These are phyloP conservation scores for Acanthamoeba royreba DNA, from an alignment of 208 protist genomes.

Conservation along the genomic window DNA sequence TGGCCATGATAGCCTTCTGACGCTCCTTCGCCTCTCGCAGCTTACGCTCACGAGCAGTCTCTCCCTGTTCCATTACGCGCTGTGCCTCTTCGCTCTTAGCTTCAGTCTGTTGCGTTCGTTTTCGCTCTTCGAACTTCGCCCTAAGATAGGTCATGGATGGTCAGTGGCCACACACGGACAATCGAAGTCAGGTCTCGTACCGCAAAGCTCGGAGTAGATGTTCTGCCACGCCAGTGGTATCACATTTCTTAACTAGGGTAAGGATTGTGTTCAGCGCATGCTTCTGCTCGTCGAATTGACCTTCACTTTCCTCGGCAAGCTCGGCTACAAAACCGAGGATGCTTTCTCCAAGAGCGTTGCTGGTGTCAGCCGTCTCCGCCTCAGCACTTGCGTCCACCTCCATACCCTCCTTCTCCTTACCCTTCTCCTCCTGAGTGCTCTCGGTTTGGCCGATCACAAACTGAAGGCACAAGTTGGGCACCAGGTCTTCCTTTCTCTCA, in stretches of 20 bases:
- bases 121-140: too few relatives aligned
- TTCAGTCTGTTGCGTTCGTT: neutral
- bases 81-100: neutral
- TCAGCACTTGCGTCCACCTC: neutral
- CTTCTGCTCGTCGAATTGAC: neutral
- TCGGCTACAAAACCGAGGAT: neutral
- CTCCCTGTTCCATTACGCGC: neutral
- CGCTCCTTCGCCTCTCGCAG: neutral
- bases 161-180: too few relatives aligned
- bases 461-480: neutral
- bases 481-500: neutral
- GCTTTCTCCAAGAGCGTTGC: neutral
- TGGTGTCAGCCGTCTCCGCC: neutral
- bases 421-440: neutral
- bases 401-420: neutral
- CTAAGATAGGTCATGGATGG: too few relatives aligned
- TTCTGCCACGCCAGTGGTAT: neutral
- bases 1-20: conserved; percentile 18
- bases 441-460: neutral
- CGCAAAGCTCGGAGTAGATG: neutral
- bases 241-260: neutral
- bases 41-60: neutral
- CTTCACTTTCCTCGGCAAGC: neutral
- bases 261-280: neutral
- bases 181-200: too few relatives aligned